Percentiles rank a stretch among this genome's conserved stretches.
Conservation (phyloP, 352 stramenopile genomes). For the Thraustochytrium striatum region DNA sequence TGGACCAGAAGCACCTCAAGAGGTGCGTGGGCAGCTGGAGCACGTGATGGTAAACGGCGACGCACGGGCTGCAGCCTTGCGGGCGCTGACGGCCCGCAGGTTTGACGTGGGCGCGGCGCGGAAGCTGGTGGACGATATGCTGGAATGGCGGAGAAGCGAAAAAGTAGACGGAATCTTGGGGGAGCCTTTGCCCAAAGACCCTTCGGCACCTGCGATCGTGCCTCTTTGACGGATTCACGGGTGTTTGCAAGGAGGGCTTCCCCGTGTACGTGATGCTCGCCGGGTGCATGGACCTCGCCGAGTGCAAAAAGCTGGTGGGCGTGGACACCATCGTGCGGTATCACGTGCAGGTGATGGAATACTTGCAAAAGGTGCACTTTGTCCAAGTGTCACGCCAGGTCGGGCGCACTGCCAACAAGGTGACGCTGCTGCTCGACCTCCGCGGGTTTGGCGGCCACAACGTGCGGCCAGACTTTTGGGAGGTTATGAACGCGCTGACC, state of each 20-base stretch:
- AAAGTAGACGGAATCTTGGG: constrained; percentile 13
- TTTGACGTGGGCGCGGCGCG: constrained; percentile 17
- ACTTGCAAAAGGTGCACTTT: constrained; percentile 23
- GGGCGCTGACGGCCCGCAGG: neutral
- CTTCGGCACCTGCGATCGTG: constrained; percentile 23
- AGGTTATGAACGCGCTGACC: constrained; percentile 31
- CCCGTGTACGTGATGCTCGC: constrained; percentile 21
- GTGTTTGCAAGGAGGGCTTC: constrained; percentile 23
- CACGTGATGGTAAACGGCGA: constrained; percentile 28
- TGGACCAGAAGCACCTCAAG: constrained; percentile 5
- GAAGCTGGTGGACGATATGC: constrained; percentile 34
- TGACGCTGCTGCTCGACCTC: constrained; percentile 32
- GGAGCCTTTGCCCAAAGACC: neutral
- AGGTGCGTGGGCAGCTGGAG: neutral
- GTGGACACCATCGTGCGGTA: constrained; percentile 3
- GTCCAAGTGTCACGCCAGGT: neutral
- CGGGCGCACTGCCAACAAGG: neutral
- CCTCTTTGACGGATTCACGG: constrained; percentile 38
- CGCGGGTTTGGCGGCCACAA: constrained; percentile 41
- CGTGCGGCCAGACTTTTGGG: constrained; percentile 14
- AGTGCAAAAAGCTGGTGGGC: constrained; percentile 3
- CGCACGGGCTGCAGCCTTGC: neutral
- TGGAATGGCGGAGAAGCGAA: neutral
- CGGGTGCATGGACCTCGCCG: constrained; percentile 31
- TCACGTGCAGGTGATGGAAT: constrained; percentile 42